Percentiles rank a stretch among this genome's conserved stretches.
Evolutionary conservation across 345 rosid species (phyloP).

Genomic region (Boechera retrofracta): DNA sequence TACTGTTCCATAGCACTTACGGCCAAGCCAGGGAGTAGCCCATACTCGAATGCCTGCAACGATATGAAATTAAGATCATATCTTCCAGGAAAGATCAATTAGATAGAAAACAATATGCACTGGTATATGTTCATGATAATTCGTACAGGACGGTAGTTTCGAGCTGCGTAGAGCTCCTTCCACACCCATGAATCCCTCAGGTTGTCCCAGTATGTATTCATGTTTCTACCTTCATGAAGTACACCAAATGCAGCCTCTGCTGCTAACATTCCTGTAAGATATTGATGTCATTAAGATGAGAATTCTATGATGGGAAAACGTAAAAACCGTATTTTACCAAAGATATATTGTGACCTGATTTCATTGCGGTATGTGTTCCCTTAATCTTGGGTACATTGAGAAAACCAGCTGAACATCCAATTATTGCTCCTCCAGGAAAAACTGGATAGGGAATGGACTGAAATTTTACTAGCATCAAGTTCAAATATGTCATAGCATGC

Average conservation of each 20-base stretch:
- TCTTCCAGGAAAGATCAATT: constrained; percentile 34
- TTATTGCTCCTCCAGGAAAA: constrained; percentile 96
- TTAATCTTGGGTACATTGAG: constrained; percentile 95
- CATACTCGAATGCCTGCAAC: constrained; percentile 84
- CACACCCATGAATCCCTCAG: constrained; percentile 86
- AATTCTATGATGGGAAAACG: background rate
- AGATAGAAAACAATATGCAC: background rate
- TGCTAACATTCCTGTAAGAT: constrained; percentile 85
- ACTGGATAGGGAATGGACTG: constrained; percentile 99
- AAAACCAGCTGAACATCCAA: constrained; percentile 98
- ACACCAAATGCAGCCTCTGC: constrained; percentile 86
- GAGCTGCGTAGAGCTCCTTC: constrained; percentile 80
- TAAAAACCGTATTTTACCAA: background rate
- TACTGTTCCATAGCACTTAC: constrained; percentile 85
- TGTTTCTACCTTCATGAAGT: constrained; percentile 59
- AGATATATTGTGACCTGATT: constrained; percentile 67
- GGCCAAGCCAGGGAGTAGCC: constrained; percentile 86
- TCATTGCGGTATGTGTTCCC: constrained; percentile 99
- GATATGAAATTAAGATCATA: constrained; percentile 29
- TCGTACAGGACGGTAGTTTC: constrained; percentile 93
- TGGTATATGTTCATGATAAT: constrained; percentile 18
- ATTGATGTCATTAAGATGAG: constrained; percentile 16
- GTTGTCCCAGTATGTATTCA: constrained; percentile 77
- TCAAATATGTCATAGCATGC: constrained; percentile 45
- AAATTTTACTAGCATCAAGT: constrained; percentile 86